Base-by-base conservation (phyloP, 2,329 filamentous ascomycete species). In the Penicillium sclerotigenum region DNA sequence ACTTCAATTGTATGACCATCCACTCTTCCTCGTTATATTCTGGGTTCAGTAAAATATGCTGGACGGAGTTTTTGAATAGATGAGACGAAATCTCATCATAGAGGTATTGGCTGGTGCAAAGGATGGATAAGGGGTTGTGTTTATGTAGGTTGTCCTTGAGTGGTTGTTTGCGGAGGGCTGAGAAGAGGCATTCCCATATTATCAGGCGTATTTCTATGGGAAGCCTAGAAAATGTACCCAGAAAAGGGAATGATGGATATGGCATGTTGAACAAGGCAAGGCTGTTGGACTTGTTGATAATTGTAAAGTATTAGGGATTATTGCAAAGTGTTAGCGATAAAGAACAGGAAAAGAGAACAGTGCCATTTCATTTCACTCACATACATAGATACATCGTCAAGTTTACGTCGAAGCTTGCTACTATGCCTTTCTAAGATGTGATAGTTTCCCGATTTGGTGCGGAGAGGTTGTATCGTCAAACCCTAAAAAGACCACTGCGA, bases 21-120 rank as follows among this genome's bases (percentile, higher is more conserved):
- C 41, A 52, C 9, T 29, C 18, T 6, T 16, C 4, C 3, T 18
- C 4, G 5, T 47, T 14, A 20, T 46, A 31, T n/a, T 9, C 8
- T 2, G 33, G 18, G 22, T 33, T 26, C 9, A 52, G 11, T 11
- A 13, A 18, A 5, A 52, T 47, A 4, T 11, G 10, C 3, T 52
- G 33, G 13, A 8, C 34, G 16, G 31, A 20, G 11, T 46, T 11
- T 3, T 29, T 2, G 26, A 52, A 56, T 24, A 56, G 36, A 31
- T 52, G 54, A 5, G 36, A 36, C 2, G 54, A 52, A n/a, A 56
- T 28, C 50, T 57, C 54, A 20, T 41, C 33, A 6, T 42, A 56
- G 7, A 56, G 54, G n/a, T 40, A 47, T 10, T 9, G 16, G 14
- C 42, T 56, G 20, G 37, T 16, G 28, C 16, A 18, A 6, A 56